Conservation (phyloP, 257 asterid species). For the Coffea eugenioides region DNA sequence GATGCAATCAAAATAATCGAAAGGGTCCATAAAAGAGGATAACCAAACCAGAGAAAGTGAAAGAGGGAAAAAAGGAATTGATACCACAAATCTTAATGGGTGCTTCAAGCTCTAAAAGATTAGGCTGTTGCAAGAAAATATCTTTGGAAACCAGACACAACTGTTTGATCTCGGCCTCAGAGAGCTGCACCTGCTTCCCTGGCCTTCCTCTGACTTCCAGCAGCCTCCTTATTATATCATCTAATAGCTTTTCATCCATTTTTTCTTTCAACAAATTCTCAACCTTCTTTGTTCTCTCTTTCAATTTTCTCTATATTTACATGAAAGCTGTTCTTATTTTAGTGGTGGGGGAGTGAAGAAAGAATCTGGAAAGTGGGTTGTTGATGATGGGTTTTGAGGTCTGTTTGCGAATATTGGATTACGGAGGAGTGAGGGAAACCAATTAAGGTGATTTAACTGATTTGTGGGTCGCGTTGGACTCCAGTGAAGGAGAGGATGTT, state of each 20-base stretch:
- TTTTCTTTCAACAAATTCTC: background rate
- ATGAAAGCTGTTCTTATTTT: background rate
- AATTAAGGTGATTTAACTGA: background rate
- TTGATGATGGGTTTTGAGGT: constrained; percentile 1
- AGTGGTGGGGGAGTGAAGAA: background rate
- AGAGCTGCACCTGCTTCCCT: constrained; percentile 40
- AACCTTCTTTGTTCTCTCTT: background rate
- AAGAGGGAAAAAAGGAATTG: background rate
- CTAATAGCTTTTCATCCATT: constrained; percentile 31
- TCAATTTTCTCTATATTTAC: background rate
- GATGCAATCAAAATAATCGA: background rate
- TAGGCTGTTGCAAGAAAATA: constrained; percentile 37
- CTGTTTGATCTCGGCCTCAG: constrained; percentile 36
- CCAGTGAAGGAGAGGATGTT: background rate
- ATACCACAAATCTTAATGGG: constrained; percentile 49
- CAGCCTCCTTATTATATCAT: constrained; percentile 39
- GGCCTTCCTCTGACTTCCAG: constrained; percentile 32
- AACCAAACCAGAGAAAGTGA: background rate
- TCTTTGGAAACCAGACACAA: constrained; percentile 29
- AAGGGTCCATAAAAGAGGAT: background rate
- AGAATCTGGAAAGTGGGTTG: background rate
- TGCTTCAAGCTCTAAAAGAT: constrained; percentile 45
- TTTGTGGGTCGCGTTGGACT: background rate
- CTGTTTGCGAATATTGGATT: background rate
- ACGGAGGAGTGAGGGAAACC: background rate